Evolutionary conservation across 331 rosid species (phyloP).

Genomic region (Saraca asoca): DNA sequence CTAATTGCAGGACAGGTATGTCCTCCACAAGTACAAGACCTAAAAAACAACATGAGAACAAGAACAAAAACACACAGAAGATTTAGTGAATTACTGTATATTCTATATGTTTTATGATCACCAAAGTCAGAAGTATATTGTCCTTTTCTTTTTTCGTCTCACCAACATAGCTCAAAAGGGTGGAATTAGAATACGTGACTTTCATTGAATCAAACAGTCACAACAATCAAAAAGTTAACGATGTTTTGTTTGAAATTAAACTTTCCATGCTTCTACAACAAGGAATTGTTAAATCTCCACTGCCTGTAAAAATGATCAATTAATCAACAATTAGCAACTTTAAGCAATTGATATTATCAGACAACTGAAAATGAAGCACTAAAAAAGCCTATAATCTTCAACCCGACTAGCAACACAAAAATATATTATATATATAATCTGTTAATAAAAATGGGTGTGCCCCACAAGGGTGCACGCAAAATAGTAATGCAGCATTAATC

Average conservation of each 20-base stretch:
- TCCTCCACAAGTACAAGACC: constrained; percentile 44
- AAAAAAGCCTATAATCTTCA: constrained; percentile 38
- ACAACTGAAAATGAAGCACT: constrained; percentile 43
- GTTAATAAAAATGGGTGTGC: not conserved
- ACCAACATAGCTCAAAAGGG: constrained; percentile 3
- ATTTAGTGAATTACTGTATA: too few relatives aligned
- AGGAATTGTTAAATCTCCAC: constrained; percentile 29
- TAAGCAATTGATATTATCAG: not conserved
- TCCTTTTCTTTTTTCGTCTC: too few relatives aligned
- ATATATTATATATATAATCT: constrained; percentile 33
- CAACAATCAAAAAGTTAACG: constrained; percentile 14
- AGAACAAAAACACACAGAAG: not conserved
- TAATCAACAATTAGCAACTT: constrained; percentile 25
- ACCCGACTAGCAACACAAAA: constrained; percentile 10
- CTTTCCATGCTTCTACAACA: constrained; percentile 18
- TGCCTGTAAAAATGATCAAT: constrained; percentile 18
- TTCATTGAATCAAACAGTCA: constrained; percentile 25
- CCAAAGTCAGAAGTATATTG: too few relatives aligned
- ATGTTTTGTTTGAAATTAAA: not conserved
- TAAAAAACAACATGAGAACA: constrained; percentile 28
- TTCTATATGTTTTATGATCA: too few relatives aligned
- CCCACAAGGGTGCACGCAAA: not conserved
- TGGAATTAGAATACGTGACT: constrained; percentile 4
- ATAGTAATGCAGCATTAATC: too few relatives aligned
- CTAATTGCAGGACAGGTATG: constrained; percentile 43